These are phyloP conservation scores for Tulasnella sp. DNA, from an alignment of 768 basidiomycete species.

Conservation along the genomic window DNA sequence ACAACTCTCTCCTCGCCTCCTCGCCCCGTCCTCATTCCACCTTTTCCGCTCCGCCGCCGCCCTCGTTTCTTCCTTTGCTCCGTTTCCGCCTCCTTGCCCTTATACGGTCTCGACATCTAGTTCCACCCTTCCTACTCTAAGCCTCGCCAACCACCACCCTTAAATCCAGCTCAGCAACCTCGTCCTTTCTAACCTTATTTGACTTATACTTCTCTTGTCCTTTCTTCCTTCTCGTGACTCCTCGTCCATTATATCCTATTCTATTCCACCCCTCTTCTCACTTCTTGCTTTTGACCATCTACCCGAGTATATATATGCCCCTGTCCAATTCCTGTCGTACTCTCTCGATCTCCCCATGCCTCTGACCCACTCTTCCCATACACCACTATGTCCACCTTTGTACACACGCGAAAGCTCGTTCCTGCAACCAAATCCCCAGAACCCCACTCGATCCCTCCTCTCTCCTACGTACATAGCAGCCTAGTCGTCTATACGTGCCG, in stretches of 20 bases:
- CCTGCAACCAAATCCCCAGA: neutral
- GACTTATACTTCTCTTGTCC: neutral
- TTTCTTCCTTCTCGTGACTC: neutral
- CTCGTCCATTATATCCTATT: constrained; percentile 1
- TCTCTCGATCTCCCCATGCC: neutral
- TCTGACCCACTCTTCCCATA: neutral
- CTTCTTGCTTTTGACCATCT: too few species aligned
- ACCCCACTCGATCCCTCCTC: neutral
- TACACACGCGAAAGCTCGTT: neutral
- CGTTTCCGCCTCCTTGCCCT: neutral
- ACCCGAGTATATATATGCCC: neutral
- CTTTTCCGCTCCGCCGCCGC: too few species aligned
- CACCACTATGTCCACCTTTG: neutral
- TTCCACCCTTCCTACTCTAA: neutral
- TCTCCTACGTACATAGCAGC: neutral
- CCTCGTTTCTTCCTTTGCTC: too few species aligned
- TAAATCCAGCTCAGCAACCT: neutral
- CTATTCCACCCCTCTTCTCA: neutral
- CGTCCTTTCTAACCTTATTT: neutral
- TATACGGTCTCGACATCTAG: neutral
- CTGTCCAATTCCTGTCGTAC: constrained; percentile 2
- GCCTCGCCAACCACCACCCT: neutral
- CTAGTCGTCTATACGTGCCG: neutral
- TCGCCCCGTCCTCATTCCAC: neutral
- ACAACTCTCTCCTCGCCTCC: neutral